Percentiles rank a stretch among this genome's conserved stretches.
Evolutionary conservation across 192 early-diverging fungal species (phyloP).

Genomic region (Umbelopsis ramanniana): DNA sequence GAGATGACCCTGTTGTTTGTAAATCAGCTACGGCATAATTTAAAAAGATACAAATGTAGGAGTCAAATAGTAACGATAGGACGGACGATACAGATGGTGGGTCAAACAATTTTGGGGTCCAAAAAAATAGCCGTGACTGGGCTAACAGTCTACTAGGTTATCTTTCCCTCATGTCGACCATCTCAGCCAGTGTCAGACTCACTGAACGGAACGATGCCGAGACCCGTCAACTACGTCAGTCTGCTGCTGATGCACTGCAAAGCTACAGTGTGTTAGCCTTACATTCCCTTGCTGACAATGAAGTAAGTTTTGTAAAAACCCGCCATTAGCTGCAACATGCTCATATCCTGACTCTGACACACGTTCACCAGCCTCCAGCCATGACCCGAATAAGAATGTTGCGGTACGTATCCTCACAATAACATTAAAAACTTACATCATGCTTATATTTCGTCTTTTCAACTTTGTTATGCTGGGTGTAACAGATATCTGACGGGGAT

Average conservation of each 20-base stretch:
- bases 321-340: background rate
- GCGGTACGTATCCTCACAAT: background rate
- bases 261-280: slow-evolving; percentile 4
- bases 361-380: background rate
- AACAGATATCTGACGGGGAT: slow-evolving; percentile 15
- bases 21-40: too few species aligned
- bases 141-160: background rate
- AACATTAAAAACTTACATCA: background rate
- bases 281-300: slow-evolving; percentile 17
- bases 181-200: slow-evolving; percentile 4
- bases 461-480: background rate
- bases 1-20: too few species aligned
- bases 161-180: background rate
- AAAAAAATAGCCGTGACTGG: background rate
- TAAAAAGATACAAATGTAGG: too few species aligned
- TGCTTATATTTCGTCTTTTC: background rate
- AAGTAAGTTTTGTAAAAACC: background rate
- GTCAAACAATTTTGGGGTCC: too few species aligned
- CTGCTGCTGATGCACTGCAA: slow-evolving; percentile 13
- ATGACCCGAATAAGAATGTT: slow-evolving; percentile 21
- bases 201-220: slow-evolving; percentile 17
- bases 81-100: too few species aligned
- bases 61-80: too few species aligned
- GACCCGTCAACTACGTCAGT: slow-evolving; percentile 1
- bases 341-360: background rate